Evolutionary conservation across 768 basidiomycete genomes (phyloP), one percentile per base, ranked within the genome.

Genomic region (Russula sp.): DNA sequence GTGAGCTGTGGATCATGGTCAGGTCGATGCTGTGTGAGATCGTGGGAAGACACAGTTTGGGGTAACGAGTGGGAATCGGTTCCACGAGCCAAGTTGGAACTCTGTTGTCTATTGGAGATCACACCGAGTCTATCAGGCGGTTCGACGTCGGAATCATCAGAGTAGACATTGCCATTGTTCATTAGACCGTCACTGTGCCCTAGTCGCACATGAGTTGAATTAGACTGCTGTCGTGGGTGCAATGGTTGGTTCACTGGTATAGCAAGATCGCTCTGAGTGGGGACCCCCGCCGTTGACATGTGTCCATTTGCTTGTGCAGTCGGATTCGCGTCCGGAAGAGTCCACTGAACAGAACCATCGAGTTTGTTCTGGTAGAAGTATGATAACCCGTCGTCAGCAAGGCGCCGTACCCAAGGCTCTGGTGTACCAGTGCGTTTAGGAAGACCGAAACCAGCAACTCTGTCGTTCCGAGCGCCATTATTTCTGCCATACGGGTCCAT

Each of bases 381-480:
- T 3, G 87, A 83, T 74, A 83, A 76, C 39, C 90, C 90, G 67
- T 94, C 92, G 68, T 93, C 90, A 25, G 87, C 87, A 48, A 92
- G 77, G 58, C 83, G 83, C 68, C 82, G 83, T 22, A 85, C 75
- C 93, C 93, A 96, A n/a, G 87, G 87, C 66, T 91, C 87, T 20
- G 89, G 87, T 5, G 83, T 84, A 14, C 81, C 79, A 18, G 81
- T 79, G 32, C 81, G 80, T 51, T 77, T 81, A 20, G 77, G 80
- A 35, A 86, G 68, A 43, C 86, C 87, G 69, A 87, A 86, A 9
- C 85, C 85, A 35, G 82, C 79, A 7, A 50, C 9, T 49, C 60
- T 58, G 36, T 56, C 63, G n/a, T 65, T 57, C 48, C 39, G 57
- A 22, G 43, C 43, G 16, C 59, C 52, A 18, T 57, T 45, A 22